Conservation (phyloP, 805 yeast species). For the Hermanozyma aechmeae region DNA sequence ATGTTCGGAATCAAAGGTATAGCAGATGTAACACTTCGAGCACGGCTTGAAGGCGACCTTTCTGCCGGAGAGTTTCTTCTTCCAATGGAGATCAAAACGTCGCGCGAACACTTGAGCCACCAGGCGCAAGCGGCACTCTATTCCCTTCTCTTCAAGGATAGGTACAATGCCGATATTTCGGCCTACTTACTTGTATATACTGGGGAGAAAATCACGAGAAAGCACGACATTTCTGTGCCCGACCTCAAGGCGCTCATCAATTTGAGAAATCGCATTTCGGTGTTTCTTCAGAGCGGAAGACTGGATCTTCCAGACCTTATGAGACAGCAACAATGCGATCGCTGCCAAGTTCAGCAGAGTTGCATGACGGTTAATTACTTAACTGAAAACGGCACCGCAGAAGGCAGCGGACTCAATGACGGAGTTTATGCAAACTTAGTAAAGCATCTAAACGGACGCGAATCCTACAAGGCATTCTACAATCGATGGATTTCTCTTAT, state of each 20-base stretch:
- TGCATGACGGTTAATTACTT: constrained; percentile 63
- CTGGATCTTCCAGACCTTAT: constrained; percentile 46
- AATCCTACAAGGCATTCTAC: constrained; percentile 45
- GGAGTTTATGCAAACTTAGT: constrained; percentile 43
- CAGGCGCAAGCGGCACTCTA: constrained; percentile 83
- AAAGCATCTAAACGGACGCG: constrained; percentile 34
- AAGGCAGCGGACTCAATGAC: constrained; percentile 41
- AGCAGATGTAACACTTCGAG: constrained; percentile 79
- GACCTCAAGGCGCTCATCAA: constrained; percentile 65
- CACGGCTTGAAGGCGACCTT: constrained; percentile 28
- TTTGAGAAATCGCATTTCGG: constrained; percentile 62
- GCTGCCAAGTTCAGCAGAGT: constrained; percentile 44
- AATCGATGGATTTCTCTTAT: constrained; percentile 66
- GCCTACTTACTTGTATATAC: constrained; percentile 71
- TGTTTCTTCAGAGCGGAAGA: constrained; percentile 41
- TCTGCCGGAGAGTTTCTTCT: constrained; percentile 40
- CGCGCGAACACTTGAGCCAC: constrained; percentile 57
- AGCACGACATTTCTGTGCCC: constrained; percentile 40
- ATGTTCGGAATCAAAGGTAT: constrained; percentile 82
- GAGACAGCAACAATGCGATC: constrained; percentile 46
- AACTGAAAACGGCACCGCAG: constrained; percentile 48
- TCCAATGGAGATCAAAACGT: constrained; percentile 90
- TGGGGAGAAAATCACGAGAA: constrained; percentile 43
- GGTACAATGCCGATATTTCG: constrained; percentile 61
- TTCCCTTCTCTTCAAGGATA: constrained; percentile 66